Base-by-base conservation (phyloP, 2,329 filamentous ascomycete genomes). In the Ascochyta clinopodiicola region DNA sequence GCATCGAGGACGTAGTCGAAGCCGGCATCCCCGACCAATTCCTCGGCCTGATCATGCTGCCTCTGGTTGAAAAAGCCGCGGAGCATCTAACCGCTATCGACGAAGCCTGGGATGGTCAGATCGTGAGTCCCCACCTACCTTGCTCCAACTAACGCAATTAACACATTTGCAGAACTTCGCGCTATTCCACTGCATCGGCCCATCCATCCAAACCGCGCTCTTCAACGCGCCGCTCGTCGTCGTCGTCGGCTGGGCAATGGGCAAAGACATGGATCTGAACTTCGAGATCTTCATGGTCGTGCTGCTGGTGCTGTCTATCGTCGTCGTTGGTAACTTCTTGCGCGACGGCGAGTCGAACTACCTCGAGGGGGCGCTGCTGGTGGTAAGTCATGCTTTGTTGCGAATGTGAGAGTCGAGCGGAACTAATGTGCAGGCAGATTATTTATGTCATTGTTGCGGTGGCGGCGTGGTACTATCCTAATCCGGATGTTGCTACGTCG, bases 281-380 rank as follows among this genome's bases (percentile, higher is more conserved):
- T 96, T 96, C 72, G 90, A 96, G 64, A 83, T 92, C 10, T 96
- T 96, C 79, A 91, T 95, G 79, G 84, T 96, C 24, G 84, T 90
- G 47, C 81, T 96, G 61, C 80, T 97, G 10, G 86, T 97, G 49
- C 80, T 97, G 27, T 86, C 91, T 19, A 94, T 96, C 67, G 80
- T 97, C 25, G 92, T 93, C 0, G 91, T 96, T 0, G 91, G 92
- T 1, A 91, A 92, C 66, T 96, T 96, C 74, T 77, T 97, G 49
- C 82, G 92, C 25, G 93, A 97, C 70, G 88, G 91, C 63, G 94
- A 95, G 80, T 91, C 87, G 56, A 96, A 96, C 67, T 97, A 96
- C 69, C 83, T 97, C 2, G 93, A 97, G 73, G 93, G 93, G 1
- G 84, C 87, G 21, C 82, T 97, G 19, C 89, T 91, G 59, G 85